Percentiles rank a stretch among this genome's conserved stretches.
Conservation (phyloP, 129 eudicot species). For the Silybum marianum region DNA sequence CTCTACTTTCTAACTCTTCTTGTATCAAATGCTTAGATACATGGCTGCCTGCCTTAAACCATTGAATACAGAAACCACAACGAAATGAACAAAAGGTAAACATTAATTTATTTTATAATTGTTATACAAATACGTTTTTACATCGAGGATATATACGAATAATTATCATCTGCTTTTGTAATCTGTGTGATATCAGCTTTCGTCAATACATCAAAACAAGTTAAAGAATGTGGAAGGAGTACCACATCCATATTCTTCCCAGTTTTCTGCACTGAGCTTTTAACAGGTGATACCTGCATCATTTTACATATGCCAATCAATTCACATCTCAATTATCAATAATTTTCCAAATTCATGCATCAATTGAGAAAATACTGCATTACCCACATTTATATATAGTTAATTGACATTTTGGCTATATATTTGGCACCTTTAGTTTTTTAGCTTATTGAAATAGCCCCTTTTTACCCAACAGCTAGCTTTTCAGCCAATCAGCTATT, state of each 20-base stretch:
- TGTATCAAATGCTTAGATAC: too few relatives aligned
- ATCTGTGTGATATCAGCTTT: slow-evolving; percentile 31
- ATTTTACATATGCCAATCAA: background rate
- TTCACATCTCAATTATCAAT: background rate
- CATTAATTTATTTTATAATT: background rate
- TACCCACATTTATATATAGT: background rate
- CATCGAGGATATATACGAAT: slow-evolving; percentile 28
- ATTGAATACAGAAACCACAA: too few relatives aligned
- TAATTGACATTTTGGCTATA: background rate
- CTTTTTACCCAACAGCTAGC: background rate
- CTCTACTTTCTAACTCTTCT: too few relatives aligned
- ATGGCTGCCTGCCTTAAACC: too few relatives aligned
- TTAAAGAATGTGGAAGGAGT: slow-evolving; percentile 61
- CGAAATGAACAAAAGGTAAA: background rate
- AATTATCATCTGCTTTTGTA: slow-evolving; percentile 4
- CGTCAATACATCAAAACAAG: slow-evolving; percentile 55
- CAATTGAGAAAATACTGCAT: too few relatives aligned
- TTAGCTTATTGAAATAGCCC: background rate
- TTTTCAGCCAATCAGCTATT: background rate
- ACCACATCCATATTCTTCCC: slow-evolving; percentile 48
- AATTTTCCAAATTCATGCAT: too few relatives aligned
- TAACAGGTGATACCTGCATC: slow-evolving; percentile 48
- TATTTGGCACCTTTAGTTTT: background rate
- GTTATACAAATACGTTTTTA: slow-evolving; percentile 21
- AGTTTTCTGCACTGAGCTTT: slow-evolving; percentile 29